phyloP scores from a whole-genome alignment of 768 basidiomycete species.

The Russula earlei region DNA sequence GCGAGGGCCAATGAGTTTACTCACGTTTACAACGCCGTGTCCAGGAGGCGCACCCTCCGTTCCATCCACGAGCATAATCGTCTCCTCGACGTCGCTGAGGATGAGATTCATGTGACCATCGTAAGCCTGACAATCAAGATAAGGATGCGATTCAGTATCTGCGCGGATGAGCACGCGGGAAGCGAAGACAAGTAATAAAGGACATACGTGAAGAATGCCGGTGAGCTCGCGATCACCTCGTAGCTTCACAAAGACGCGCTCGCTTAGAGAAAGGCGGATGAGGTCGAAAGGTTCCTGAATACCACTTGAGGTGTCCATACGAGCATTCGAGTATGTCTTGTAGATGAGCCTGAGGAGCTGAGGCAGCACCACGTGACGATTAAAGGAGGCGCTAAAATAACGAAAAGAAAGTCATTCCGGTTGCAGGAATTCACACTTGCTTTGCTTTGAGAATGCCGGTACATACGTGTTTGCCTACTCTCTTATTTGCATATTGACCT shows the following conservation, averaged over 20 bases:
- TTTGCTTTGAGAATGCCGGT: conserved; percentile 47
- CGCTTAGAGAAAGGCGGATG: conserved; percentile 90
- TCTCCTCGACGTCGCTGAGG: conserved; percentile 95
- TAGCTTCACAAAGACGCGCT: conserved; percentile 97
- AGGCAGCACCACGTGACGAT: neutral
- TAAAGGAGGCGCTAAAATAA: no score
- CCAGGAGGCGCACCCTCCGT: conserved; percentile 53
- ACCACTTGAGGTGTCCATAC: conserved; percentile 63
- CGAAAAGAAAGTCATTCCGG: no score
- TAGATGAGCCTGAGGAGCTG: no score
- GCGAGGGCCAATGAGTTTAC: conserved; percentile 18
- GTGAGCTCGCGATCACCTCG: conserved; percentile 88
- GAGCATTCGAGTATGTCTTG: no score
- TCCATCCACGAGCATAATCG: conserved; percentile 88
- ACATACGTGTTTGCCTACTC: conserved; percentile 24
- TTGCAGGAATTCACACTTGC: no score
- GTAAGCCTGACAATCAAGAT: conserved; percentile 60
- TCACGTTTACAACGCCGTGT: conserved; percentile 57
- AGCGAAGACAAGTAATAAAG: conserved; percentile 4
- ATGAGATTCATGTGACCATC: conserved; percentile 99
- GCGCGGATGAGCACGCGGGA: conserved; percentile 4
- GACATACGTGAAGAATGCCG: conserved; percentile 82
- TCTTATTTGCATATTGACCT: conserved; percentile 5
- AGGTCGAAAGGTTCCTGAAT: conserved; percentile 97
- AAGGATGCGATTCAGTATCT: conserved; percentile 12